These are phyloP conservation scores for Sanghuangporus baumii DNA, from an alignment of 1,284 basidiomycete species.

Conservation along the genomic window DNA sequence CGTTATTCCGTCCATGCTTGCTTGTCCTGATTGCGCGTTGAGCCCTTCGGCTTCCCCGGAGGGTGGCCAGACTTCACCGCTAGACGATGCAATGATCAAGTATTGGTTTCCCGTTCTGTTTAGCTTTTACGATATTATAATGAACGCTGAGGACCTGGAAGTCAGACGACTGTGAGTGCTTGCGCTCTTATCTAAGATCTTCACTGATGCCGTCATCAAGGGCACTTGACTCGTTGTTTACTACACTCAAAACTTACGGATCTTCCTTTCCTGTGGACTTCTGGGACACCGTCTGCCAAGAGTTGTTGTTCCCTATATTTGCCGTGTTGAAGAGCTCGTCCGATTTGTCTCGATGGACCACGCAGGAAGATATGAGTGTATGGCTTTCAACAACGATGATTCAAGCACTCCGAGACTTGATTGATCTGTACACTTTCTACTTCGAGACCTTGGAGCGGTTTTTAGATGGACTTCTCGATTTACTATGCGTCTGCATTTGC, in stretches of 20 bases:
- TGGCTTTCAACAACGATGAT: conserved; percentile 99
- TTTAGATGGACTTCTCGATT: conserved; percentile 87
- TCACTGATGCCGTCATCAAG: conserved; percentile 35
- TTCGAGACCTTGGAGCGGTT: conserved; percentile 90
- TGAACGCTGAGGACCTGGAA: conserved; percentile 99
- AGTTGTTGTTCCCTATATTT: conserved; percentile 98
- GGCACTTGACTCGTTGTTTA: conserved; percentile 93
- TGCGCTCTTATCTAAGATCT: conserved; percentile 10
- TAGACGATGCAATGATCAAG: conserved; percentile 84
- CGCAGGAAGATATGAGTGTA: conserved; percentile 98
- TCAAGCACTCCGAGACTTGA: conserved; percentile 91
- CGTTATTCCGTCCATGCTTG: conserved; percentile 88
- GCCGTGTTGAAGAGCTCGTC: conserved; percentile 88
- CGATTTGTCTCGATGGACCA: conserved; percentile 89
- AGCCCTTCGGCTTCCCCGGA: conserved; percentile 18
- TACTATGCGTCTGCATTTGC: conserved; percentile 96
- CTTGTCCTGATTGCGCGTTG: conserved; percentile 77
- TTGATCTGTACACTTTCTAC: conserved; percentile 95
- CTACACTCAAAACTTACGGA: conserved; percentile 90
- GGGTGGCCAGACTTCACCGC: conserved; percentile 22
- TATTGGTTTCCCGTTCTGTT: conserved; percentile 98
- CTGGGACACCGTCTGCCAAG: conserved; percentile 97
- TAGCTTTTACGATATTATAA: conserved; percentile 98
- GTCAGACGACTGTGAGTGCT: conserved; percentile 83
- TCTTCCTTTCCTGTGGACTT: conserved; percentile 85